Percentiles rank a stretch among this genome's conserved stretches.
These are phyloP conservation scores for Rhodotorula sp. DNA, from an alignment of 1,284 basidiomycete genomes.

Conservation along the genomic window DNA sequence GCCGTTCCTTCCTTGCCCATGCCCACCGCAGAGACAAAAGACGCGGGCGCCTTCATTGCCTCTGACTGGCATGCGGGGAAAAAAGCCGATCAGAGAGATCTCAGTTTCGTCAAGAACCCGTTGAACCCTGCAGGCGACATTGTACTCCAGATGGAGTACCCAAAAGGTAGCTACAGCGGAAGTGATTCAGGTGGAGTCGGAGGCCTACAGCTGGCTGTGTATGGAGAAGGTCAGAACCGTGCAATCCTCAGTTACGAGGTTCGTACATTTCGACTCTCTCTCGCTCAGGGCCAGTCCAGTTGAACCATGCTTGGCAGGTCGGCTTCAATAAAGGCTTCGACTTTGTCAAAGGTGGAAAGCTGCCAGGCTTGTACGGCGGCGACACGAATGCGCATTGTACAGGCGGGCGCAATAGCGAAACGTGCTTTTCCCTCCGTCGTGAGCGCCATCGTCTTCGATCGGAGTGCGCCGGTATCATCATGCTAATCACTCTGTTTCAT, in stretches of 20 bases:
- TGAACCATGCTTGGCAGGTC: slow-evolving; percentile 6
- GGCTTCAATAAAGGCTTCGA: slow-evolving; percentile 29
- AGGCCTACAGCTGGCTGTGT: slow-evolving; percentile 10
- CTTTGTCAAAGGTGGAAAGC: slow-evolving; percentile 35
- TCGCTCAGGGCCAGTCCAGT: accelerated
- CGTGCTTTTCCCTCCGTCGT: slow-evolving; percentile 28
- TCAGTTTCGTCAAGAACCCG: slow-evolving; percentile 15
- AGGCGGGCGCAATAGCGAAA: slow-evolving; percentile 15
- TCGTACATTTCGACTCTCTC: neutral
- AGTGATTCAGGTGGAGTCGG: neutral
- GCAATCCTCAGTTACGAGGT: slow-evolving; percentile 25
- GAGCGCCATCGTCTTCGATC: neutral
- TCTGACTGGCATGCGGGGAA: neutral
- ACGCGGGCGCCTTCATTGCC: slow-evolving; percentile 6
- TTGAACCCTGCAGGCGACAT: neutral
- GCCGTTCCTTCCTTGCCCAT: neutral
- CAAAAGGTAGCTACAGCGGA: slow-evolving; percentile 12
- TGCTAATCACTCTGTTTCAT: neutral
- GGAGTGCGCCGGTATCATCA: no score
- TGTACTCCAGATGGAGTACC: slow-evolving; percentile 17
- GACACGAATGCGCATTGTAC: slow-evolving; percentile 13
- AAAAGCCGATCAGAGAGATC: neutral
- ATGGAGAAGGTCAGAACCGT: slow-evolving; percentile 5
- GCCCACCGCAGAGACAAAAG: neutral
- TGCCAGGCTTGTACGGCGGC: slow-evolving; percentile 35